These are phyloP conservation scores for Thinopyrum elongatum DNA, from an alignment of 176 grass and related monocot species.

Conservation along the genomic window DNA sequence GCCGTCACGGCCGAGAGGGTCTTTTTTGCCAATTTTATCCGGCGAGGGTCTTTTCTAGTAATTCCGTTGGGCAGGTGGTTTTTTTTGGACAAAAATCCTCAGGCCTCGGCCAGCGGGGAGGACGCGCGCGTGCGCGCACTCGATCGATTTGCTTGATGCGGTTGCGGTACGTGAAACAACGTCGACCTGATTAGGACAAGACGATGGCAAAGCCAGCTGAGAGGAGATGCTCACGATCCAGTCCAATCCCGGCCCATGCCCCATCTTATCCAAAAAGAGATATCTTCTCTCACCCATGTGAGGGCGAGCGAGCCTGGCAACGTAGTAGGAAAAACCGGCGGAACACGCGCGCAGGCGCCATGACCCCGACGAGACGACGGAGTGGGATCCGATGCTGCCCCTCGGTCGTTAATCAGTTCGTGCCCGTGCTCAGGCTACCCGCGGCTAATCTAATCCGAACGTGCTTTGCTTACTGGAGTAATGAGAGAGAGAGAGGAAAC, in stretches of 20 bases:
- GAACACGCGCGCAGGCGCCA: neutral
- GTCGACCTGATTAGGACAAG: slow-evolving; percentile 28
- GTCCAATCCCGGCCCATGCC: neutral
- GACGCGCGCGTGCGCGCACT: neutral
- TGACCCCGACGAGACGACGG: neutral
- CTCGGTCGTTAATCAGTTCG: neutral
- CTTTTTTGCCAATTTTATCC: too few relatives aligned
- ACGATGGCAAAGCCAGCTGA: neutral
- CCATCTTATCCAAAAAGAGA: neutral
- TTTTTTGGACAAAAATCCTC: too few relatives aligned
- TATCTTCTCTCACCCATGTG: neutral
- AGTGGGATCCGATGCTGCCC: slow-evolving; percentile 28
- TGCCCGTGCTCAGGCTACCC: too few relatives aligned
- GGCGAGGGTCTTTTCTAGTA: too few relatives aligned
- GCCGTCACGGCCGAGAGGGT: too few relatives aligned
- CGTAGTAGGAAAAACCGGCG: neutral
- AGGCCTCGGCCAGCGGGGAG: neutral
- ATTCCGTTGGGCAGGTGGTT: too few relatives aligned
- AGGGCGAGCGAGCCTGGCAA: neutral
- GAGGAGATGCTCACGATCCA: neutral
- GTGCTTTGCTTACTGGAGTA: too few relatives aligned
- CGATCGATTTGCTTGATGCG: slow-evolving; percentile 9
- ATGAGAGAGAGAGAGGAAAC: neutral
- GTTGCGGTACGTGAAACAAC: neutral
- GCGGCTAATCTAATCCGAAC: too few relatives aligned